phyloP scores from a whole-genome alignment of 495 filamentous ascomycete species.

The Rhizodiscina lignyota region DNA sequence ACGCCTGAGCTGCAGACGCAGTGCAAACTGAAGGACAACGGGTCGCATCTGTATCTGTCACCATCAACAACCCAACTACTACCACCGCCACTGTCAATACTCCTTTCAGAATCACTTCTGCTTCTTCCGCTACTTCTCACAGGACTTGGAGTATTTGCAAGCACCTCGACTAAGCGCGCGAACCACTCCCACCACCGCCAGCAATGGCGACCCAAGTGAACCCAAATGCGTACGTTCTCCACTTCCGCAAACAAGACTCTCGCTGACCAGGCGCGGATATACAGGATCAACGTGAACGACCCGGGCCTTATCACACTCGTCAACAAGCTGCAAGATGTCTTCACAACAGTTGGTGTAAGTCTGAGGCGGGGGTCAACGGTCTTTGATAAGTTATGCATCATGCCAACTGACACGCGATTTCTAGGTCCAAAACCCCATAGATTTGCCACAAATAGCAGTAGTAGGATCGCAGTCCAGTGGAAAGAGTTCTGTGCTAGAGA shows the following conservation, averaged over 20 bases:
- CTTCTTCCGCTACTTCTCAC: too few relatives aligned
- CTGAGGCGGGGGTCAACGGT: not conserved
- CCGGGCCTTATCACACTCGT: constrained; percentile 79
- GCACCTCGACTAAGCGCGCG: too few relatives aligned
- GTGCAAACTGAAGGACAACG: not conserved
- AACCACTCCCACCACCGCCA: constrained; percentile 4
- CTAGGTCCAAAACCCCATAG: constrained; percentile 92
- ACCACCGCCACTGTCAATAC: not conserved
- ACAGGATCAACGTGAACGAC: constrained; percentile 66
- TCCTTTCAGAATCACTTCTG: not conserved
- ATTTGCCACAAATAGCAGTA: constrained; percentile 95
- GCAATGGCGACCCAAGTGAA: constrained; percentile 22
- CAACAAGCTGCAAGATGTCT: constrained; percentile 99
- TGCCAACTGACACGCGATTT: constrained; percentile 1
- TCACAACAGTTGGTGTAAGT: constrained; percentile 92
- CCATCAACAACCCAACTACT: not conserved
- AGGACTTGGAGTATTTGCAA: too few relatives aligned
- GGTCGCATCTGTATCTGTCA: not conserved
- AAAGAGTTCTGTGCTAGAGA: constrained; percentile 99
- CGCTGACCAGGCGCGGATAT: constrained; percentile 1
- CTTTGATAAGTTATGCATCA: too few relatives aligned
- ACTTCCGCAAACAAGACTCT: too few relatives aligned
- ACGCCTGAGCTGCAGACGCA: too few relatives aligned
- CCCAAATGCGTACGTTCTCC: constrained; percentile 20
- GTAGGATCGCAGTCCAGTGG: constrained; percentile 98